phyloP scores from a whole-genome alignment of 495 filamentous ascomycete species.

The Podospora bellae-mahoneyi region DNA sequence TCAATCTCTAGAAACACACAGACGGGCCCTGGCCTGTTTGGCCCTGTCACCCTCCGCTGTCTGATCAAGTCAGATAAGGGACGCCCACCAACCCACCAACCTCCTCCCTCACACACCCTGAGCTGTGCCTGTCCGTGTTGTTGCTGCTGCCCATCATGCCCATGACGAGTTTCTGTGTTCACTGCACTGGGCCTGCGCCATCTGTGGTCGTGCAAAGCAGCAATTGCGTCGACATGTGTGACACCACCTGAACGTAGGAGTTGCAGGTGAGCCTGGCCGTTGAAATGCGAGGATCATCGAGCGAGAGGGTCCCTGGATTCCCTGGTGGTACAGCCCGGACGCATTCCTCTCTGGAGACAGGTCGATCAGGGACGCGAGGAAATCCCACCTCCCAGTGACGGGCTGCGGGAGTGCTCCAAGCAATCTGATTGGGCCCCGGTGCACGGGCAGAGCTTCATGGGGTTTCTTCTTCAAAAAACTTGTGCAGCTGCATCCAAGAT shows the following conservation, averaged over 20 bases:
- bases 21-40: neutral
- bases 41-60: neutral
- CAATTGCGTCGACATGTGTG: neutral
- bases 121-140: too few relatives aligned
- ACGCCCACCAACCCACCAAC: too few relatives aligned
- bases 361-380: slow-evolving; percentile 12
- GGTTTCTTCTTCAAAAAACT: neutral
- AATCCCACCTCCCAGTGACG: neutral
- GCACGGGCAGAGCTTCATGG: neutral
- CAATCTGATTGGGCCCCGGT: slow-evolving; percentile 2
- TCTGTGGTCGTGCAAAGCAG: slow-evolving; percentile 3
- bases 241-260: neutral
- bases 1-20: neutral
- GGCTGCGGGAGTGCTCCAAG: neutral
- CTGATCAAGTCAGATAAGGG: too few relatives aligned
- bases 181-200: slow-evolving; percentile 1
- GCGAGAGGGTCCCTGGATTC: neutral
- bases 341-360: neutral
- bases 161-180: neutral
- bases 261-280: neutral
- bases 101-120: too few relatives aligned
- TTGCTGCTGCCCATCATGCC: neutral
- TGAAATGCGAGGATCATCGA: neutral
- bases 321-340: neutral
- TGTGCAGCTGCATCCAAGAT: neutral